A percentile compares a stretch with the other conserved stretches of the same genome.
Conservation (phyloP, 805 yeast species). For the Zygosaccharomyces pseudorouxii region DNA sequence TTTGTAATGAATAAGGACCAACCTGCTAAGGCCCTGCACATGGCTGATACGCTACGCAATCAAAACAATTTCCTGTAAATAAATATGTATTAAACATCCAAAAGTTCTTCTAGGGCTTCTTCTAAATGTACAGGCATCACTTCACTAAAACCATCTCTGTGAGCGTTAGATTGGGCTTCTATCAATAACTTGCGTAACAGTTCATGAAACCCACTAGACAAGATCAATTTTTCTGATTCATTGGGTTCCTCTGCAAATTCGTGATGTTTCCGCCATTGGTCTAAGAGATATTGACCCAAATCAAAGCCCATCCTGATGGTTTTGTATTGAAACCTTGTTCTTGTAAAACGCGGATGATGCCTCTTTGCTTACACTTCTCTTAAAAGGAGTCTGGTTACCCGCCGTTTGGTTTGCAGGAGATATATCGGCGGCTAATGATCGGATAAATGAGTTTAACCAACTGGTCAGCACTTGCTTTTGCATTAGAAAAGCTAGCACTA, state of each 20-base stretch:
- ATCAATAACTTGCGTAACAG: conserved; percentile 27
- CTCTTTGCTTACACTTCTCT: neutral
- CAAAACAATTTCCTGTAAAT: conserved; percentile 35
- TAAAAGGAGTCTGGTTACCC: conserved; percentile 1
- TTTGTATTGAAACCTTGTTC: conserved; percentile 1
- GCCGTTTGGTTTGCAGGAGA: neutral
- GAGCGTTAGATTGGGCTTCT: conserved; percentile 39
- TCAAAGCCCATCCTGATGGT: conserved; percentile 1
- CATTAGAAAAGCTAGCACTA: neutral
- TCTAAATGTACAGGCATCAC: conserved; percentile 41
- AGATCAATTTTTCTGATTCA: conserved; percentile 13
- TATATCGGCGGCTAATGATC: conserved; percentile 12
- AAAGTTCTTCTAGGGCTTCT: conserved; percentile 30
- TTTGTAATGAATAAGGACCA: conserved; percentile 87
- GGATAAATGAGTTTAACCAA: neutral
- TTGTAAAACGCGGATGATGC: conserved; percentile 1
- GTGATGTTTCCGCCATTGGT: conserved; percentile 8
- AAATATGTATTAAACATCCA: conserved; percentile 4
- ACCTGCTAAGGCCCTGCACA: conserved; percentile 68
- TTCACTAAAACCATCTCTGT: conserved; percentile 40
- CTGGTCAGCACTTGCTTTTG: neutral
- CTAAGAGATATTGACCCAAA: conserved; percentile 6
- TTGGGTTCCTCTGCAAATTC: conserved; percentile 9
- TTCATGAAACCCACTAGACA: conserved; percentile 17
- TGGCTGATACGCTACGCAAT: conserved; percentile 42